A percentile compares a stretch with the other conserved stretches of the same genome.
Evolutionary conservation across 768 basidiomycete genomes (phyloP).

Genomic region (Daedalea quercina): DNA sequence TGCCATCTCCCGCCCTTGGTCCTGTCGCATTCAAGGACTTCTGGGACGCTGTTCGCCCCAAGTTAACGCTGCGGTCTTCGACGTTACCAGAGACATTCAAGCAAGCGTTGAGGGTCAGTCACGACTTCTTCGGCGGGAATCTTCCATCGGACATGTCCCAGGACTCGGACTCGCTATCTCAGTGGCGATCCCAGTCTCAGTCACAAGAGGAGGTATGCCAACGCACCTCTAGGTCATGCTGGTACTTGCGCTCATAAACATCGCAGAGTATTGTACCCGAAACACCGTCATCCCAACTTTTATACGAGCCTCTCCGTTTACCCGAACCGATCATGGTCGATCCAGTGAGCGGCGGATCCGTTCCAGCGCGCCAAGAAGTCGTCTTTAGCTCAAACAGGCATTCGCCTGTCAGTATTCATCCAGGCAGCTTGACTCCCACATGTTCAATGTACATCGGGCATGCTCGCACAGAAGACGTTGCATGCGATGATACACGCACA

Average conservation of each 20-base stretch:
- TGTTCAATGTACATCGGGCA: no score
- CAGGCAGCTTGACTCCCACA: no score
- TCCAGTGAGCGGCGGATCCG: background rate
- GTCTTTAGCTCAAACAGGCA: no score
- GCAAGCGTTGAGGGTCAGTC: constrained; percentile 38
- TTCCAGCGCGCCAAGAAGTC: background rate
- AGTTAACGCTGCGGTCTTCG: background rate
- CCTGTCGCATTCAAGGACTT: constrained; percentile 48
- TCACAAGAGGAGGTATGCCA: background rate
- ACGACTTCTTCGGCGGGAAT: constrained; percentile 39
- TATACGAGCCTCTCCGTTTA: background rate
- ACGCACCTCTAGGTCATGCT: background rate
- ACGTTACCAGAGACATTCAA: constrained; percentile 37
- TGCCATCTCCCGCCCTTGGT: constrained; percentile 40
- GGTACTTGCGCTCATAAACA: background rate
- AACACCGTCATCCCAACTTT: background rate
- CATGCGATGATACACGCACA: no score
- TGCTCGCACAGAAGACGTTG: no score
- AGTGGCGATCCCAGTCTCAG: constrained; percentile 5
- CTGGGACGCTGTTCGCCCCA: constrained; percentile 40
- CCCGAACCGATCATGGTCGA: background rate
- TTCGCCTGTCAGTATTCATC: no score
- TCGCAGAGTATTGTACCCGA: constrained; percentile 2
- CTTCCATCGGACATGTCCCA: constrained; percentile 38
- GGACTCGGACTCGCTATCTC: constrained; percentile 12